Percentiles rank a stretch among this genome's conserved stretches.
Evolutionary conservation across 2,329 filamentous ascomycete species (phyloP).

Genomic region (Pestalotiopsis sp.): DNA sequence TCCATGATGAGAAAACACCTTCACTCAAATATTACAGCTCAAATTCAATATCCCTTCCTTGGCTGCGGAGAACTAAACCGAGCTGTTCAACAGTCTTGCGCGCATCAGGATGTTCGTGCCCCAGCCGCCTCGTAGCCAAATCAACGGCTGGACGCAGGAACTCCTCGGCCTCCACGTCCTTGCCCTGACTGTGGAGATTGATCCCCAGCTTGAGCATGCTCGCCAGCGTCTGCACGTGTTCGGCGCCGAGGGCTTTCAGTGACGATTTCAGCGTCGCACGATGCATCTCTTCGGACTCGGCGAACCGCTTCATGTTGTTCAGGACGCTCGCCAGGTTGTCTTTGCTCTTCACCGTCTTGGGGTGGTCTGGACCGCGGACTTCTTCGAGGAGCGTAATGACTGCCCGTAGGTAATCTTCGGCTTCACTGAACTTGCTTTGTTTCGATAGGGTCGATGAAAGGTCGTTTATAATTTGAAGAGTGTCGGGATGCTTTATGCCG

Average conservation of each 20-base stretch:
- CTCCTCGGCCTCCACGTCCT: background rate
- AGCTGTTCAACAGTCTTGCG: background rate
- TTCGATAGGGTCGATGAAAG: background rate
- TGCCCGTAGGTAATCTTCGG: background rate
- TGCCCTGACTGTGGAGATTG: background rate
- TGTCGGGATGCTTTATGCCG: background rate
- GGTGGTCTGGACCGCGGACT: background rate
- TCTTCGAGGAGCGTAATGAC: background rate
- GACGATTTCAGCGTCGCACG: background rate
- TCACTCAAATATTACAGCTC: background rate
- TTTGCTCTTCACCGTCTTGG: slow-evolving; percentile 7
- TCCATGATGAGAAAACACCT: too few relatives aligned
- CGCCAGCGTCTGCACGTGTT: background rate
- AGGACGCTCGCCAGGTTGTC: slow-evolving; percentile 2
- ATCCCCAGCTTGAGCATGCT: background rate
- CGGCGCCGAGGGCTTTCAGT: background rate
- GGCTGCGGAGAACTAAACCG: background rate
- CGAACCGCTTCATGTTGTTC: background rate
- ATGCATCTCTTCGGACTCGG: background rate
- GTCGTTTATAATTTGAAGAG: background rate
- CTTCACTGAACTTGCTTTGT: background rate
- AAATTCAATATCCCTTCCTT: background rate
- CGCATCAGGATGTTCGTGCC: background rate
- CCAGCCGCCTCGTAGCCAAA: background rate
- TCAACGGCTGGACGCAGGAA: background rate